phyloP scores from a whole-genome alignment of 306 rosid genomes.

The Begonia masoniana region DNA sequence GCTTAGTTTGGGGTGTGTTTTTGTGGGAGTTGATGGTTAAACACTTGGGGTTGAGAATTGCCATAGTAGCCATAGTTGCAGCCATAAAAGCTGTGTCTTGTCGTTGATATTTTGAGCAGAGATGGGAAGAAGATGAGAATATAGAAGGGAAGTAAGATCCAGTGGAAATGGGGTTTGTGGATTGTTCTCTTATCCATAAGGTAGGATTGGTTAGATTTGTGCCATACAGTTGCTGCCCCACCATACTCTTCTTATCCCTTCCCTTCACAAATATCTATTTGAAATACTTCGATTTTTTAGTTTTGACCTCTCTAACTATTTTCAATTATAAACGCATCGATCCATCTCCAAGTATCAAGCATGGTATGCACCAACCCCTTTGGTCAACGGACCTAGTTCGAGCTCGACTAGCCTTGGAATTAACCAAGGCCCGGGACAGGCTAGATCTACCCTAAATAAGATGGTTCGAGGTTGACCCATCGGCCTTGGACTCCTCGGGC shows the following conservation, averaged over 20 bases:
- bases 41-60: constrained; percentile 61
- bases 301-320: too few relatives aligned
- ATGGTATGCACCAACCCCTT: too few relatives aligned
- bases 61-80: constrained; percentile 72
- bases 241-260: constrained; percentile 31
- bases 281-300: too few relatives aligned
- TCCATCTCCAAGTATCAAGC: too few relatives aligned
- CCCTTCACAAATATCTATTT: neutral
- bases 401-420: too few relatives aligned
- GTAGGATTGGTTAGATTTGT: constrained; percentile 10
- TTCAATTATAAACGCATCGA: too few relatives aligned
- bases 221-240: constrained; percentile 39
- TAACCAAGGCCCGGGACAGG: too few relatives aligned
- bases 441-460: too few relatives aligned
- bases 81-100: constrained; percentile 35
- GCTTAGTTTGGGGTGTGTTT: constrained; percentile 24
- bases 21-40: constrained; percentile 23
- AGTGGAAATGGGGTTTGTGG: constrained; percentile 31
- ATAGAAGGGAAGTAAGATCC: constrained; percentile 30
- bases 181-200: constrained; percentile 59
- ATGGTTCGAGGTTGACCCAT: too few relatives aligned
- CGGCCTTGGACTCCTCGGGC: too few relatives aligned
- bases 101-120: constrained; percentile 8
- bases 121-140: constrained; percentile 23
- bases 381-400: too few relatives aligned